Percentiles rank a stretch among this genome's conserved stretches.
Evolutionary conservation across 805 yeast genomes (phyloP).

Genomic region (Candida endomychidarum): DNA sequence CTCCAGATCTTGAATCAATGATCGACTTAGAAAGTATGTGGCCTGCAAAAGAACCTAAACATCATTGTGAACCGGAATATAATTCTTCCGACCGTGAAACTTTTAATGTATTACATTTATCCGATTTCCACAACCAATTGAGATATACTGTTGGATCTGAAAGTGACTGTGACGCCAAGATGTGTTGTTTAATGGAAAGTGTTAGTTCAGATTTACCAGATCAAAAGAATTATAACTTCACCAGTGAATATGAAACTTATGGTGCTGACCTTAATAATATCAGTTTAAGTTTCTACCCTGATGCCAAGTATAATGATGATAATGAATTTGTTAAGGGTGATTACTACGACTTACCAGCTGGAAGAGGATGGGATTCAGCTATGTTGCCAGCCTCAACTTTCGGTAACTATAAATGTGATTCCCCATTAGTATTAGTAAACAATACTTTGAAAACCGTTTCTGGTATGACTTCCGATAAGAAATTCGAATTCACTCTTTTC

Average conservation of each 20-base stretch:
- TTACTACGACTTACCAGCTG: conserved; percentile 30
- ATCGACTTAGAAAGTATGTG: conserved; percentile 30
- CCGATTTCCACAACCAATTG: conserved; percentile 64
- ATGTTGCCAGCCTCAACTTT: conserved; percentile 55
- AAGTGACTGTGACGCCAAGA: conserved; percentile 52
- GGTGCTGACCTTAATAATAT: conserved; percentile 11
- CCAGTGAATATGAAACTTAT: conserved; percentile 23
- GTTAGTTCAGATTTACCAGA: conserved; percentile 30
- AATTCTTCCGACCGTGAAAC: conserved; percentile 24
- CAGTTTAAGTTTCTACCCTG: conserved; percentile 20
- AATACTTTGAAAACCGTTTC: conserved; percentile 44
- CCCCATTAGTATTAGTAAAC: conserved; percentile 64
- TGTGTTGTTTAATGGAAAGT: conserved; percentile 63
- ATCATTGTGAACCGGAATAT: conserved; percentile 29
- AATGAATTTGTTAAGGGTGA: conserved; percentile 31
- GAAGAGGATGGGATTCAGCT: conserved; percentile 19
- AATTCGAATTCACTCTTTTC: conserved; percentile 62
- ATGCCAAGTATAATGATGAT: conserved; percentile 27
- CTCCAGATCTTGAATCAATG: conserved; percentile 46
- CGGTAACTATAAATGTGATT: conserved; percentile 65
- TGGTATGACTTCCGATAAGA: conserved; percentile 19
- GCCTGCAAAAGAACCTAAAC: conserved; percentile 33
- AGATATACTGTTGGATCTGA: conserved; percentile 56
- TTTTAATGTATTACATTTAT: conserved; percentile 62
- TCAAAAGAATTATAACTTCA: conserved; percentile 27